Evolutionary conservation across 148 eudicot species (phyloP), one percentile per base, ranked within the genome.

Genomic region (Chenopodium formosanum): DNA sequence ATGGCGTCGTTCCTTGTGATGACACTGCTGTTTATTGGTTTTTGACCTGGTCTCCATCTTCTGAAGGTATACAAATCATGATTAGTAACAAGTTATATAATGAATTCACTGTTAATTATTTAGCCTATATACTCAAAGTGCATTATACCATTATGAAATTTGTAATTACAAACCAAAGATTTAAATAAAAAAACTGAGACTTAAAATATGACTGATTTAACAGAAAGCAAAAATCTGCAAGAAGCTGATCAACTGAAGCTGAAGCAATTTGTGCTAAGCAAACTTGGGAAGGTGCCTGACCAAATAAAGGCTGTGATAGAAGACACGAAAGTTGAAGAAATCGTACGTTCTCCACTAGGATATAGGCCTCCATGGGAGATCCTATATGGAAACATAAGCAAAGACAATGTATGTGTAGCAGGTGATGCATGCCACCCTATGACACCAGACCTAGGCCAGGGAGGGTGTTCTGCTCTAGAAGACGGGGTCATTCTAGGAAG

Each of bases 401-500:
- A 90, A 83, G 90, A 88, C 83, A 92, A 90, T 75, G 88, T 86
- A 0, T 86, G 91, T 70, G 88, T 90, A 17, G 85, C 85, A 3
- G 95, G 93, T 0, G 95, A 92, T 48, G 95, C 95, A 1, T 81
- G 82, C 58, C 95, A 92, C 53, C 91, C 90, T 8, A 89, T 90
- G 93, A 88, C 95, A 73, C 93, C 95, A 2, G 93, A 90, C 71
- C 29, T 92, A 1, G 93, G 91, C 72, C 95, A 92, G 78, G 95
- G 95, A 2, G 95, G 86, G 25, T 86, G 93, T 5, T 73, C 88
- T 0, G 89, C 95, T 10, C 71, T 92, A 20, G 95, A 92, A 62
- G 95, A 92, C 20, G 89, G 90, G 1, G 80, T 92, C n/a, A 64
- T 86, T 74, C 66, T 90, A 1, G 93, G 89, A 37, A 79, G 85